phyloP scores from a whole-genome alignment of 2,329 filamentous ascomycete genomes.

The Dactylella cylindrospora region DNA sequence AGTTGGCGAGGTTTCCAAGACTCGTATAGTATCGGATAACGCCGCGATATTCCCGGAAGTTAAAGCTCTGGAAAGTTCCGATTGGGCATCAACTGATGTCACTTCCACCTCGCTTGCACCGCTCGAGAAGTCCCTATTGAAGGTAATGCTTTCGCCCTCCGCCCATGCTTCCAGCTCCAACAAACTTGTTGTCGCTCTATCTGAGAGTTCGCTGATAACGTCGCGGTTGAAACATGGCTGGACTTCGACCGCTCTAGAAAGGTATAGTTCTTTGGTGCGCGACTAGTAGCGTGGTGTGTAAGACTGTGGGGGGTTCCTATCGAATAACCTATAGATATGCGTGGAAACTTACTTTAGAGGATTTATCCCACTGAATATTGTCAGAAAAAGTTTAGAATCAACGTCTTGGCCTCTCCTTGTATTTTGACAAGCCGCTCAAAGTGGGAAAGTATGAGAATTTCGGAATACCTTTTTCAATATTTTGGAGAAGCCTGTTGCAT shows the following conservation, averaged over 20 bases:
- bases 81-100: constrained; percentile 72
- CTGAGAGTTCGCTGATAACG: constrained; percentile 93
- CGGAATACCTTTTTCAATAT: constrained; percentile 83
- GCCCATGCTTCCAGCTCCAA: constrained; percentile 96
- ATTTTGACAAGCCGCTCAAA: constrained; percentile 8
- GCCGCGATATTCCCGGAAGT: constrained; percentile 75
- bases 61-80: constrained; percentile 82
- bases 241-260: constrained; percentile 92
- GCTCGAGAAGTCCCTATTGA: constrained; percentile 60
- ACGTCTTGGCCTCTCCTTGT: constrained; percentile 16
- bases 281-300: constrained; percentile 58
- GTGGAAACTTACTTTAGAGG: constrained; percentile 72
- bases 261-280: constrained; percentile 94
- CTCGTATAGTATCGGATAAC: constrained; percentile 76
- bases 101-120: constrained; percentile 57
- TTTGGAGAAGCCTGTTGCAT: constrained; percentile 96
- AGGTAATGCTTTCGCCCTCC: constrained; percentile 89
- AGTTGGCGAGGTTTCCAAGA: constrained; percentile 65
- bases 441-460: constrained; percentile 17
- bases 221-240: constrained; percentile 98
- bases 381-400: constrained; percentile 47
- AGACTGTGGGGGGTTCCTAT: constrained; percentile 34
- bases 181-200: constrained; percentile 93
- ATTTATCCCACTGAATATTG: constrained; percentile 82
- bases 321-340: constrained; percentile 7